Evolutionary conservation across 129 eudicot genomes (phyloP).

Genomic region (Flaveria brownii): DNA sequence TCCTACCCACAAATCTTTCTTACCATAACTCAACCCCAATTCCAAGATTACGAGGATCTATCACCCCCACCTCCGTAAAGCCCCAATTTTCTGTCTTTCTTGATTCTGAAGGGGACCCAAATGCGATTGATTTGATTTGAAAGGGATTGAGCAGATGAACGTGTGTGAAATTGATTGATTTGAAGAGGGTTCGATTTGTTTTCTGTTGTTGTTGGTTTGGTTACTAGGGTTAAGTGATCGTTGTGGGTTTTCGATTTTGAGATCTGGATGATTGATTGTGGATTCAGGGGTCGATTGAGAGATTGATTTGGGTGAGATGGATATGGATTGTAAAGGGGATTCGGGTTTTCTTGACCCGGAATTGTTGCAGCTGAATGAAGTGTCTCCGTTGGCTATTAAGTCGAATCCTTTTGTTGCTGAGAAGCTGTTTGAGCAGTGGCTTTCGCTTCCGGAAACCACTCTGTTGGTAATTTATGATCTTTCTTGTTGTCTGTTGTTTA

Average conservation of each 20-base stretch:
- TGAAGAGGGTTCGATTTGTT: not conserved
- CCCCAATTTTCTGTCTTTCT: slow-evolving; percentile 8
- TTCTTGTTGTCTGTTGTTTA: not conserved
- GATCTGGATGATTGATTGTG: slow-evolving; percentile 40
- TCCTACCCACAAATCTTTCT: slow-evolving; percentile 14
- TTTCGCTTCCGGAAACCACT: slow-evolving; percentile 80
- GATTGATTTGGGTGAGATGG: slow-evolving; percentile 46
- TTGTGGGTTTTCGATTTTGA: slow-evolving; percentile 25
- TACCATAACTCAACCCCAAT: slow-evolving; percentile 12
- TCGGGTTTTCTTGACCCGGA: slow-evolving; percentile 74
- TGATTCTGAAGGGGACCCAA: not conserved
- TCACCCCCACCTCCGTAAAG: slow-evolving; percentile 19
- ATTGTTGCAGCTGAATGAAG: slow-evolving; percentile 77
- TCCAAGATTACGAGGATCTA: slow-evolving; percentile 31
- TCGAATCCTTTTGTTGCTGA: slow-evolving; percentile 82
- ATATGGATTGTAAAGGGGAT: slow-evolving; percentile 74
- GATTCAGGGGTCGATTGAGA: slow-evolving; percentile 17
- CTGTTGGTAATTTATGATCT: slow-evolving; percentile 48
- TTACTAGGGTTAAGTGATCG: slow-evolving; percentile 21
- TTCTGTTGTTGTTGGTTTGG: too few relatives aligned
- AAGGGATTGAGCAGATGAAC: not conserved
- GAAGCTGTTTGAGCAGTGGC: slow-evolving; percentile 88
- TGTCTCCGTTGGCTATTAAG: slow-evolving; percentile 72
- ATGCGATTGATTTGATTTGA: slow-evolving; percentile 19
- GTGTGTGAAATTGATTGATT: slow-evolving; percentile 24